A percentile compares a stretch with the other conserved stretches of the same genome.
Conservation (phyloP, 1,284 basidiomycete species). For the Flammula alnicola region DNA sequence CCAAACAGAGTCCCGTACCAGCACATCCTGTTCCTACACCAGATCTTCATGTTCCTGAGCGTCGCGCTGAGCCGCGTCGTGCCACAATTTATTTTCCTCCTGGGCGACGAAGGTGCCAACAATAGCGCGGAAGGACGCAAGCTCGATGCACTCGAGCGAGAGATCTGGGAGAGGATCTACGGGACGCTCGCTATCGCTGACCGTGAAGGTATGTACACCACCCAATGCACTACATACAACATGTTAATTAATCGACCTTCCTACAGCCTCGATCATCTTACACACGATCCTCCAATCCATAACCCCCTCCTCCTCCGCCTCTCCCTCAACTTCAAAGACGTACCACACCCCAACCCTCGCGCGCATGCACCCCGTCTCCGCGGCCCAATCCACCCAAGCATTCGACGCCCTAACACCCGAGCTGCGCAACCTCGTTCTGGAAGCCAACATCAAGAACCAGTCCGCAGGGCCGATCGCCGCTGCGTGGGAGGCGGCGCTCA, state of each 20-base stretch:
- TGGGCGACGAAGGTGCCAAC: slow-evolving; percentile 43
- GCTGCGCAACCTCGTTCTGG: slow-evolving; percentile 68
- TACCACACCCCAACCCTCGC: slow-evolving; percentile 33
- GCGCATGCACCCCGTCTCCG: slow-evolving; percentile 36
- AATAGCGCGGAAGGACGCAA: no score
- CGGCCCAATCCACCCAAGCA: slow-evolving; percentile 28
- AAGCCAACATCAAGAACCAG: slow-evolving; percentile 58
- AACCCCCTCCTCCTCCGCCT: slow-evolving; percentile 20
- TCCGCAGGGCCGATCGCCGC: slow-evolving; percentile 55
- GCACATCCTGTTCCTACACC: slow-evolving; percentile 76
- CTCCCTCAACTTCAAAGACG: no score
- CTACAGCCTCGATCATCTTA: slow-evolving; percentile 41
- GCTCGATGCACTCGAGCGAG: slow-evolving; percentile 32
- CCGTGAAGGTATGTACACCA: slow-evolving; percentile 45
- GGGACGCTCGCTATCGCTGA: slow-evolving; percentile 44
- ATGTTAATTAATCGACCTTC: slow-evolving; percentile 1
- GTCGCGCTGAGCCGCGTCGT: slow-evolving; percentile 71
- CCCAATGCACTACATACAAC: slow-evolving; percentile 5
- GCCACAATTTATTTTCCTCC: slow-evolving; percentile 52
- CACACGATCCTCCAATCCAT: slow-evolving; percentile 47
- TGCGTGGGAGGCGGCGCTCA: slow-evolving; percentile 53
- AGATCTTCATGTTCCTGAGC: slow-evolving; percentile 73
- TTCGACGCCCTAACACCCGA: slow-evolving; percentile 51
- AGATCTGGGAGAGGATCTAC: slow-evolving; percentile 42
- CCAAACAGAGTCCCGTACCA: slow-evolving; percentile 73